Evolutionary conservation across 225 moss, liverwort and hornwort species (phyloP).

Genomic region (Straminergon stramineum): DNA sequence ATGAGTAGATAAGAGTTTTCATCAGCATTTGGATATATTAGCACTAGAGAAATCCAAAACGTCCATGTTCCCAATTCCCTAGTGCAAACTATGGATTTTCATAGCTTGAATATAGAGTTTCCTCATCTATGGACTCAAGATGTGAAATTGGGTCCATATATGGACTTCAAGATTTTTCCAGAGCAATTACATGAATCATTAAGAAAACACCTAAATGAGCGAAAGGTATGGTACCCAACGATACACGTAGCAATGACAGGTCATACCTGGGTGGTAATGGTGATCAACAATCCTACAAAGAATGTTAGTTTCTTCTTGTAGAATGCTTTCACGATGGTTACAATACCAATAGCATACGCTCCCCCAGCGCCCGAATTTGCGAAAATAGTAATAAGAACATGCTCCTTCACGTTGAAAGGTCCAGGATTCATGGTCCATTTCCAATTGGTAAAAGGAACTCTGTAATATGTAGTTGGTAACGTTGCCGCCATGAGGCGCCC

Average conservation of each 20-base stretch:
- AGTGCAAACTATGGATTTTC: not conserved
- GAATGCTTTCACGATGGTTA: constrained; percentile 47
- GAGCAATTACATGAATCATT: not conserved
- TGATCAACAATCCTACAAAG: constrained; percentile 44
- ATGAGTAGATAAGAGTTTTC: not conserved
- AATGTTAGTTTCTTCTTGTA: constrained; percentile 48
- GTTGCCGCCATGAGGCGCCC: constrained; percentile 51
- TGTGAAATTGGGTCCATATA: not conserved
- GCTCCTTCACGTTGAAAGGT: constrained; percentile 57
- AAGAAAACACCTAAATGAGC: not conserved
- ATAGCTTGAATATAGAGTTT: not conserved
- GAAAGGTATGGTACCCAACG: not conserved
- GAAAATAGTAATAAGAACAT: constrained; percentile 63
- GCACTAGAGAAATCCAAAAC: not conserved
- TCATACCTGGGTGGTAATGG: constrained; percentile 54
- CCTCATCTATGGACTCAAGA: no score
- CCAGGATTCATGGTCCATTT: constrained; percentile 57
- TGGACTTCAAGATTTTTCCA: not conserved
- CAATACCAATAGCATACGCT: constrained; percentile 48
- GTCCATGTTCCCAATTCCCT: not conserved
- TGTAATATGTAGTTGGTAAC: constrained; percentile 31
- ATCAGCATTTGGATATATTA: not conserved
- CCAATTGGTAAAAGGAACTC: constrained; percentile 40
- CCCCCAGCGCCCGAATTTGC: constrained; percentile 57
- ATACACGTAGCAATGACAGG: not conserved